These are phyloP conservation scores for Gossypium longicalyx DNA, from an alignment of 345 rosid genomes.

Conservation along the genomic window DNA sequence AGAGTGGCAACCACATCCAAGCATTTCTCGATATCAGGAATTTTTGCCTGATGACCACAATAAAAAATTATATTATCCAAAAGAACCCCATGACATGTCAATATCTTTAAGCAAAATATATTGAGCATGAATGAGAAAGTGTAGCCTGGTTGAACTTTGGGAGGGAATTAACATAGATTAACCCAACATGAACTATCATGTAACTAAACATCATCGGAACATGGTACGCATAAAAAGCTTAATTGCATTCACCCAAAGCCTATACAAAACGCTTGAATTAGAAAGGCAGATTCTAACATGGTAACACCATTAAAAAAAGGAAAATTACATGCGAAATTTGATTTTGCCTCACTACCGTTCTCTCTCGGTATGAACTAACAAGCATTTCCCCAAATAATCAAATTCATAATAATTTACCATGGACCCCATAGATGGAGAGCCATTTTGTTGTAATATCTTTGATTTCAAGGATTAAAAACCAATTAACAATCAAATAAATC, in stretches of 20 bases:
- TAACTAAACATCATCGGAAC: not conserved
- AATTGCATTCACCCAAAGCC: not conserved
- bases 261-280: not conserved
- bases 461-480: not conserved
- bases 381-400: not conserved
- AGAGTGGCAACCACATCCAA: conserved; percentile 79
- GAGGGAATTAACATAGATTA: not conserved
- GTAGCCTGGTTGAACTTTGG: not conserved
- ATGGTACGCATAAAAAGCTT: not conserved
- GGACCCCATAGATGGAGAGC: not conserved
- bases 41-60: conserved; percentile 61
- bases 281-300: not conserved
- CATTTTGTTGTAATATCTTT: not conserved
- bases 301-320: not conserved
- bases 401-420: not conserved
- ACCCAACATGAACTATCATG: not conserved
- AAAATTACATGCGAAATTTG: not conserved
- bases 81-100: not conserved
- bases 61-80: conserved; percentile 6
- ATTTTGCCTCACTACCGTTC: not conserved
- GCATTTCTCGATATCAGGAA: conserved; percentile 91
- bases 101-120: not conserved
- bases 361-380: not conserved
- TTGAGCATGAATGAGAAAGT: not conserved
- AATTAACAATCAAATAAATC: not conserved